Conservation (phyloP, 805 yeast genomes). For the Spathaspora sp. region DNA sequence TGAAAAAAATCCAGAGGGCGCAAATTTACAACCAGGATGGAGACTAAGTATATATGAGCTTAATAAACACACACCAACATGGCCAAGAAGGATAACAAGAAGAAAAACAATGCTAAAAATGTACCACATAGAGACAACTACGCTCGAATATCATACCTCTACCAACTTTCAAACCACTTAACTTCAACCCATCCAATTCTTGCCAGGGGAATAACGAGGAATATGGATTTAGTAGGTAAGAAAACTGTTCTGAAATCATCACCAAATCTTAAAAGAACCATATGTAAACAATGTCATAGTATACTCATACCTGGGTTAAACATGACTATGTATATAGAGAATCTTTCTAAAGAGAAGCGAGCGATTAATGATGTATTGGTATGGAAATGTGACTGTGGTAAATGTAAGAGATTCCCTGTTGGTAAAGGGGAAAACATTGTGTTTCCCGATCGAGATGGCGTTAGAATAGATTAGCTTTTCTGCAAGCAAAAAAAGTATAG, state of each 20-base stretch:
- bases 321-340: constrained; percentile 35
- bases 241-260: constrained; percentile 63
- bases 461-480: not conserved
- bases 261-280: constrained; percentile 60
- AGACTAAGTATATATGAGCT: not conserved
- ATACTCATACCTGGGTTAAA: constrained; percentile 48
- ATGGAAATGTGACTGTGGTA: constrained; percentile 54
- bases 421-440: constrained; percentile 51
- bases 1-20: not conserved
- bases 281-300: constrained; percentile 66
- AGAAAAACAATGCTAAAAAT: constrained; percentile 28
- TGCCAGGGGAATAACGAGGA: constrained; percentile 53
- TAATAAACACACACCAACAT: not conserved
- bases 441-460: constrained; percentile 38
- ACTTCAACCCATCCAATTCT: constrained; percentile 33
- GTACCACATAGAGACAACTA: constrained; percentile 56
- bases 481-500: not conserved
- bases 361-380: constrained; percentile 45
- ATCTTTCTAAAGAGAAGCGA: constrained; percentile 30
- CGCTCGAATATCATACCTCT: constrained; percentile 55
- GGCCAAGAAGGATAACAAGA: constrained; percentile 4
- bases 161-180: constrained; percentile 48
- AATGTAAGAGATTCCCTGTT: constrained; percentile 54
- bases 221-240: constrained; percentile 59
- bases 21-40: not conserved